Evolutionary conservation across 192 early-diverging fungal species (phyloP).

Genomic region (Podila horticola): DNA sequence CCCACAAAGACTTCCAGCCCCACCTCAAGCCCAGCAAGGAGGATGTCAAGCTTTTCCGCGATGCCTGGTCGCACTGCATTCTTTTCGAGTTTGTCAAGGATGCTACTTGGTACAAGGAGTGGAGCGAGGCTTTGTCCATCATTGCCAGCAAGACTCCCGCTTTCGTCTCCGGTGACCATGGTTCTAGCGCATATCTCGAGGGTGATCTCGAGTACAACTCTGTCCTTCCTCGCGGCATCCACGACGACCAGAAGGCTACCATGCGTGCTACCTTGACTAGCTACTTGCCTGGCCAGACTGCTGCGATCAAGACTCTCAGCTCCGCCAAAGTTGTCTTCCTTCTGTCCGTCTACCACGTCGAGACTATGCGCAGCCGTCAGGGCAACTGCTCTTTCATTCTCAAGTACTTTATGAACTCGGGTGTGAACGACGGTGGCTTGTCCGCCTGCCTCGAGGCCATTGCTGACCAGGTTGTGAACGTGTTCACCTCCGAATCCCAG

Average conservation of each 20-base stretch:
- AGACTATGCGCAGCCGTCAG: constrained; percentile 76
- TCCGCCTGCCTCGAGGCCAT: constrained; percentile 82
- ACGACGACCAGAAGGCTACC: constrained; percentile 62
- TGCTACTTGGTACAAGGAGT: constrained; percentile 79
- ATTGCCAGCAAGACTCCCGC: constrained; percentile 90
- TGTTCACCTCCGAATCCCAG: constrained; percentile 63
- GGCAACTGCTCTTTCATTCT: constrained; percentile 79
- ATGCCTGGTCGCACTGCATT: constrained; percentile 92
- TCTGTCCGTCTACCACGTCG: constrained; percentile 85
- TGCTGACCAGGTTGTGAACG: constrained; percentile 68
- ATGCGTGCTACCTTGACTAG: constrained; percentile 65
- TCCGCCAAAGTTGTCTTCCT: constrained; percentile 85
- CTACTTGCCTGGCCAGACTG: constrained; percentile 64
- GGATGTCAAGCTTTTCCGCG: constrained; percentile 78
- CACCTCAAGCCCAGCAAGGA: constrained; percentile 68
- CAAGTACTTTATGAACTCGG: constrained; percentile 88
- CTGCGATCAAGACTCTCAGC: constrained; percentile 68
- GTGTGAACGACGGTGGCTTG: constrained; percentile 80
- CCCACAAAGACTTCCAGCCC: constrained; percentile 65
- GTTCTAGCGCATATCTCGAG: constrained; percentile 80
- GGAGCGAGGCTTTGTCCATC: constrained; percentile 69
- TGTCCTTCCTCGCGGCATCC: constrained; percentile 65
- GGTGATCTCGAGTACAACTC: constrained; percentile 90
- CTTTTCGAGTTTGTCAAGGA: constrained; percentile 80
- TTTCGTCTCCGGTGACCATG: constrained; percentile 71